Conservation (phyloP, 208 protist genomes). For the Crithidia thermophila region DNA sequence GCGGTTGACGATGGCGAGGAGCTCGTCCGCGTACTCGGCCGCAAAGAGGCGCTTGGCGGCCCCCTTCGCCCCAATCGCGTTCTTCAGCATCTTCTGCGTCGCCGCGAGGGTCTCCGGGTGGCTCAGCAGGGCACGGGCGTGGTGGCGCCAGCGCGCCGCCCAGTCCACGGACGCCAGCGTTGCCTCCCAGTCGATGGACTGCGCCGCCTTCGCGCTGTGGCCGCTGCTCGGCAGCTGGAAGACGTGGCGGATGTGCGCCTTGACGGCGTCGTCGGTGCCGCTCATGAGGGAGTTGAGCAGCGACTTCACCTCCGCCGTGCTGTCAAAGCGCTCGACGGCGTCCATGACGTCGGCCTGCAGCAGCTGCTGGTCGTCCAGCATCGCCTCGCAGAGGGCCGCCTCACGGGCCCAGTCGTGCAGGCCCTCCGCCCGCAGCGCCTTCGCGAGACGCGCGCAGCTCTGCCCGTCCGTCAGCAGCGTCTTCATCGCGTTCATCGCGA, state of each 20-base stretch:
- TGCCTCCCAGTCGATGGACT: conserved; percentile 56
- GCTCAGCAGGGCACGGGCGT: conserved; percentile 48
- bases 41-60: conserved; percentile 47
- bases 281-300: conserved; percentile 61
- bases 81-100: conserved; percentile 53
- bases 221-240: conserved; percentile 38
- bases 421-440: conserved; percentile 33
- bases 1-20: conserved; percentile 44
- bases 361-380: conserved; percentile 49
- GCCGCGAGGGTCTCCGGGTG: conserved; percentile 44
- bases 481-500: conserved; percentile 34
- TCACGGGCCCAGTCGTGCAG: conserved; percentile 62
- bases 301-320: conserved; percentile 67
- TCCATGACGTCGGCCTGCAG: conserved; percentile 47
- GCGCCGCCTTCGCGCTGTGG: neutral
- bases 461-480: conserved; percentile 27
- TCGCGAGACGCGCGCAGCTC: conserved; percentile 36
- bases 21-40: conserved; percentile 46
- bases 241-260: conserved; percentile 40
- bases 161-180: conserved; percentile 70
- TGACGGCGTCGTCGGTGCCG: conserved; percentile 42
- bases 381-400: conserved; percentile 73
- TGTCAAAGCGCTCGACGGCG: conserved; percentile 62
- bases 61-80: conserved; percentile 63
- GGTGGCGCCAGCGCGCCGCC: conserved; percentile 54